Base-by-base conservation (phyloP, 2,329 filamentous ascomycete species). In the Elsinoe arachidis region DNA sequence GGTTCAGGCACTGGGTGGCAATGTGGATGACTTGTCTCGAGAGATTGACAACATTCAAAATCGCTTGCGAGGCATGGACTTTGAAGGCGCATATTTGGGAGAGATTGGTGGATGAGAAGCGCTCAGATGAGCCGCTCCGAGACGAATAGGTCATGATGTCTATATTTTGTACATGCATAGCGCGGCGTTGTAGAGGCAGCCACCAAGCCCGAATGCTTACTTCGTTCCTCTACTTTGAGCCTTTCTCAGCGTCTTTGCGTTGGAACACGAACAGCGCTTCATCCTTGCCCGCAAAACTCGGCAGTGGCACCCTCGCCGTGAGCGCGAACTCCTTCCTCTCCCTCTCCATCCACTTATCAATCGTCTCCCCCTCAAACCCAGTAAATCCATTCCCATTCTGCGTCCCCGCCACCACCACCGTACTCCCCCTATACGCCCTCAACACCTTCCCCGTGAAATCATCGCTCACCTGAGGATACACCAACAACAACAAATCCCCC, bases 381-480 rank as follows among this genome's bases (percentile, higher is more conserved):
- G 87, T 90, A 67, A 87, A 90, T 1, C 86, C 85, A 68, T 88
- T 90, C 17, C 72, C 71, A 67, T 89, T 90, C 72, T 89, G 86
- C 19, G 87, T 88, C 17, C 86, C 86, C 1, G 85, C 86, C 12
- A 87, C 81, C n/a, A 85, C 81, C 53, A 90, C 76, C 2, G 78
- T 83, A 64, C 85, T 79, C 33, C 84, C 84, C 46, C 63, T 62
- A 66, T 83, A 90, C 15, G 80, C 80, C 57, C 74, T 73, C 60
- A 90, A 69, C 59, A 88, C 73, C 60, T 74, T 73, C 37, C 77
- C 76, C 1, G 86, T 89, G 65, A 90, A 90, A 19, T 80, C 78
- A 15, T 78, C 77, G 14, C 83, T 82, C 0, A 87, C 84, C 58
- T 88, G 80, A 23, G 86, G 85, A 70, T 90, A 90, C 2, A 90